Conservation (phyloP, 1,284 basidiomycete genomes). For the Rhodotorula sp. region DNA sequence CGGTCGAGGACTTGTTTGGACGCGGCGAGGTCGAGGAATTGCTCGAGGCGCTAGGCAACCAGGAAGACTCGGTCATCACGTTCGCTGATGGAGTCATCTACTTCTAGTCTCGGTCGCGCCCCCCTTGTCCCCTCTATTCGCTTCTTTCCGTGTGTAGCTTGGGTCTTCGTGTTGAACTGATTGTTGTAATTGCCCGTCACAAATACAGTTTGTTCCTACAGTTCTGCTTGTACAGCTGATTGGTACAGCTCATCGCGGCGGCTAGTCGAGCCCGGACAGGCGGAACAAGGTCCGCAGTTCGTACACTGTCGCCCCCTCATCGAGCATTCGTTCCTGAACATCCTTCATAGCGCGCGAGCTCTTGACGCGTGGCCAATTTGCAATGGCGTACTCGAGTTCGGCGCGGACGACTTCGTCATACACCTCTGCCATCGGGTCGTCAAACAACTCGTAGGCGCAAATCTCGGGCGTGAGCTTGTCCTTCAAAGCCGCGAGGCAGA, state of each 20-base stretch:
- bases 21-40: slow-evolving; percentile 22
- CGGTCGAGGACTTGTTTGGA: slow-evolving; percentile 22
- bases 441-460: slow-evolving; percentile 17
- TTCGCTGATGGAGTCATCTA: slow-evolving; percentile 19
- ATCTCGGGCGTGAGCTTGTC: slow-evolving; percentile 1
- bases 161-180: background rate
- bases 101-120: slow-evolving; percentile 1
- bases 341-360: background rate
- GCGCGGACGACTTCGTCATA: slow-evolving; percentile 14
- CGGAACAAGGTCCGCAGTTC: slow-evolving; percentile 14
- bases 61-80: slow-evolving; percentile 26
- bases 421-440: slow-evolving; percentile 4
- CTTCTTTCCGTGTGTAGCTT: background rate
- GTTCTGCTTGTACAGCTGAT: background rate
- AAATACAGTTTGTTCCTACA: background rate
- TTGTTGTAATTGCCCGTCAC: background rate
- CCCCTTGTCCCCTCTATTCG: background rate
- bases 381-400: slow-evolving; percentile 5
- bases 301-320: slow-evolving; percentile 1
- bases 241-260: background rate
- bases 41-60: slow-evolving; percentile 17
- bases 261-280: background rate
- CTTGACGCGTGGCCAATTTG: slow-evolving; percentile 9
- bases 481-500: slow-evolving; percentile 9
- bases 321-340: slow-evolving; percentile 1